Evolutionary conservation across 208 protist genomes (phyloP).

Genomic region (Porcisia deanei): DNA sequence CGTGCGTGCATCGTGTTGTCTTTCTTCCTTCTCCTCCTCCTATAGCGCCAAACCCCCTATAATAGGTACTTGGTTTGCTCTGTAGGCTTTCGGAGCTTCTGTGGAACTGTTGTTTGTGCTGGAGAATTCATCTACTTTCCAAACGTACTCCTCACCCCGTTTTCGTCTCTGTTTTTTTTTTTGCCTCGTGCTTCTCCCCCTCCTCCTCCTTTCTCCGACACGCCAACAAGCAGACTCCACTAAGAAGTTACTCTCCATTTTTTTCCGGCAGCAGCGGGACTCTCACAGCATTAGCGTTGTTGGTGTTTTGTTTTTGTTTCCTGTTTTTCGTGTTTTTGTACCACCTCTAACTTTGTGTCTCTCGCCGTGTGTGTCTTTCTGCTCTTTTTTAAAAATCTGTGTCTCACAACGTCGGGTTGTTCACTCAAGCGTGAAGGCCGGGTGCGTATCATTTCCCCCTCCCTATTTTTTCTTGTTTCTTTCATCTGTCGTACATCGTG

Average conservation of each 20-base stretch:
- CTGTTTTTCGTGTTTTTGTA: background rate
- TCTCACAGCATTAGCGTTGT: background rate
- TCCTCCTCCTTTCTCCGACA: slow-evolving; percentile 1
- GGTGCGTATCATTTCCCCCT: background rate
- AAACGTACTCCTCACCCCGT: background rate
- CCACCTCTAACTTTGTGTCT: background rate
- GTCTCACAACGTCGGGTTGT: background rate
- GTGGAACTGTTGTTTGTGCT: background rate
- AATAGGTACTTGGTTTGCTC: background rate
- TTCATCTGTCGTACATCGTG: background rate
- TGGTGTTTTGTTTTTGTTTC: slow-evolving; percentile 9
- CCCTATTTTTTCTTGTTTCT: background rate
- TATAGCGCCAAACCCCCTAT: background rate
- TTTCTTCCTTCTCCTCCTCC: background rate
- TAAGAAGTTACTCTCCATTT: background rate
- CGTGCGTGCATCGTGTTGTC: background rate
- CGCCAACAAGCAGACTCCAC: too few species aligned
- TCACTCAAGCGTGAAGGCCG: background rate
- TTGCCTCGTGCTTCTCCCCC: background rate
- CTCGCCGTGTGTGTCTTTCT: slow-evolving; percentile 10
- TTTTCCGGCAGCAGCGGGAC: background rate
- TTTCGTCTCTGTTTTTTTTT: background rate
- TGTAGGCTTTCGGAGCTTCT: background rate
- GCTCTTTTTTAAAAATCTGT: slow-evolving; percentile 5
- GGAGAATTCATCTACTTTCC: background rate